Evolutionary conservation across 78 protist species (phyloP).

Genomic region (Dictyostelium capitatum): DNA sequence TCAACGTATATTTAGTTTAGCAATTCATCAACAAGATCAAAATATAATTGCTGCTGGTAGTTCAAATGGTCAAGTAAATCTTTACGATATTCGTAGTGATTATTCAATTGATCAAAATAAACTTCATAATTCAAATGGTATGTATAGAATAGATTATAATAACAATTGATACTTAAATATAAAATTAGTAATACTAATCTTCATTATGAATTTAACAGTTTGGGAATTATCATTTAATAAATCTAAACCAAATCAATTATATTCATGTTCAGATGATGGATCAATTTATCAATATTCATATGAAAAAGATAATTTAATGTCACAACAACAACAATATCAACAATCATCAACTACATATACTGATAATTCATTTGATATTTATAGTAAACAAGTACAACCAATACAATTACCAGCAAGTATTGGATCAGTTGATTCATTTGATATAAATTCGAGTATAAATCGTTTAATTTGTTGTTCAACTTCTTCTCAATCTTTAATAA

Average conservation of each 20-base stretch:
- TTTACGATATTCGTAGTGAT: conserved; percentile 60
- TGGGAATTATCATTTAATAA: conserved; percentile 73
- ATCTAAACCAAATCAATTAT: conserved; percentile 58
- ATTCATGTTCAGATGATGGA: conserved; percentile 78
- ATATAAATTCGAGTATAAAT: conserved; percentile 23
- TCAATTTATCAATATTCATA: conserved; percentile 43
- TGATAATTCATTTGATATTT: conserved; percentile 46
- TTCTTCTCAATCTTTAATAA: conserved; percentile 51
- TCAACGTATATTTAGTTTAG: conserved; percentile 20
- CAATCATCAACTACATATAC: background rate
- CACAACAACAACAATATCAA: background rate
- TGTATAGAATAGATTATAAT: background rate
- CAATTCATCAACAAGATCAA: conserved; percentile 52
- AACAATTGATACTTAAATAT: background rate
- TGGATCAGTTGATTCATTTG: conserved; percentile 55
- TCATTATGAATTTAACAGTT: conserved; percentile 12
- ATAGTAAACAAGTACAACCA: conserved; percentile 5
- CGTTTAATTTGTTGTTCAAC: conserved; percentile 27
- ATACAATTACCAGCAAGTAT: background rate
- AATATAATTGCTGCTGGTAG: conserved; percentile 66
- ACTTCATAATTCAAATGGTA: conserved; percentile 52
- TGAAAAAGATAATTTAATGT: conserved; percentile 25
- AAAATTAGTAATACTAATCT: background rate
- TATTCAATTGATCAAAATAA: conserved; percentile 75
- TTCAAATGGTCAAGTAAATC: conserved; percentile 58